phyloP scores from a whole-genome alignment of 78 protist genomes.

The Dictyostelium firmibasis region DNA sequence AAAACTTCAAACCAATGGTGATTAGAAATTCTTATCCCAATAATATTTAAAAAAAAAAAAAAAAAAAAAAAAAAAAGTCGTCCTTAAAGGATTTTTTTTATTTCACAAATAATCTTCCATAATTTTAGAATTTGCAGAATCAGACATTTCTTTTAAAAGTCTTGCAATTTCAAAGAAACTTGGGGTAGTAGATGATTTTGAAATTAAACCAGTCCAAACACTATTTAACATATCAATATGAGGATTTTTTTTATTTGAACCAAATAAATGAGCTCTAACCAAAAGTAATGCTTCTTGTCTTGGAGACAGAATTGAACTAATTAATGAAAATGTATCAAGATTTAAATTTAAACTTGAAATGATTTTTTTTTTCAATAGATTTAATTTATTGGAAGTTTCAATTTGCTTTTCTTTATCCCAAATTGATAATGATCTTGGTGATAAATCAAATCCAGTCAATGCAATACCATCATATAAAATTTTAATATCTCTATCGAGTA shows the following conservation, averaged over 20 bases:
- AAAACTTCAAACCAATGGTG: too few relatives aligned
- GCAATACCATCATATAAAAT: background rate
- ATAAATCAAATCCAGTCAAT: background rate
- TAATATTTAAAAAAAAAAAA: background rate
- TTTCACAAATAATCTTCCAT: background rate
- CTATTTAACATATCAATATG: background rate
- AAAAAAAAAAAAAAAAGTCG: background rate
- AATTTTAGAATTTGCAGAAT: background rate
- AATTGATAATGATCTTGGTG: background rate
- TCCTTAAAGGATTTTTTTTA: background rate
- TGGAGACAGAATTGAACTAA: background rate
- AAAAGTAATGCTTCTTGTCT: background rate
- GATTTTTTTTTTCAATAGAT: background rate
- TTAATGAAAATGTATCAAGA: background rate
- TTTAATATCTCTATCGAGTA: background rate
- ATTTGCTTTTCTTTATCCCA: background rate
- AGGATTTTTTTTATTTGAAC: background rate
- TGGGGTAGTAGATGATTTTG: background rate
- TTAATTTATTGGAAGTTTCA: background rate
- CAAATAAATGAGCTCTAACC: background rate
- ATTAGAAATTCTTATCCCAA: too few relatives aligned
- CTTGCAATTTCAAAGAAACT: background rate
- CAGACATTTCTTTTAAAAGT: background rate
- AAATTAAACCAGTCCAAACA: background rate
- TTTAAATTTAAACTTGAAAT: background rate